Base-by-base conservation (phyloP, 768 basidiomycete species). In the Gelatoporia subvermispora region DNA sequence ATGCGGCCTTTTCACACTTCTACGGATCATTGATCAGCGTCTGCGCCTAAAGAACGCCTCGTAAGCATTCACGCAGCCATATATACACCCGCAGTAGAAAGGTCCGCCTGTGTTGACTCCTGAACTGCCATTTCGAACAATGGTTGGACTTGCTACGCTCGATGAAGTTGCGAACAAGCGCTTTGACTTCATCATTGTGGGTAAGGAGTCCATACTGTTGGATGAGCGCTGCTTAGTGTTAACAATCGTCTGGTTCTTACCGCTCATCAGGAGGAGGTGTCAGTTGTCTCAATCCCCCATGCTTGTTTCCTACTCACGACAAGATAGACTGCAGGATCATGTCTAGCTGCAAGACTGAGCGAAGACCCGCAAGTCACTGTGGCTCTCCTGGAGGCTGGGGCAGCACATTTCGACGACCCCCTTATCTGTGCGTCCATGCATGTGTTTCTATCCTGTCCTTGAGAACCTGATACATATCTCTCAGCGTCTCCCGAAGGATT, bases 271-370 rank as follows among this genome's bases (percentile, higher is more conserved):
- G 49, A 22, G 50, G 42, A 23, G 42, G 41, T 16, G 45, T 47
- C 24, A 20, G 44, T 23, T 35, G n/a, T 4, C 25, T 4, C 40
- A 2, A 15, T 40, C n/a, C 21, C 15, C 21, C n/a, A n/a, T 17
- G n/a, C 3, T 3, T 25, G 37, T 8, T 23, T 8, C 4, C 9
- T 2, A 10, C 21, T 20, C 17, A 10, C 16, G 7, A 7, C 39
- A 11, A 18, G n/a, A n/a, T 36, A 60, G 56, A 50, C 56, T 4
- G 70, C 70, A 2, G 73, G 74, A 8, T 51, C 70, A n/a, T 66
- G 66, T 4, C 58, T 74, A 18, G 73, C 73, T 9, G 60, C 61
- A 4, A 56, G 73, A 17, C 57, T 76, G 36, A 55, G 60, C 8
- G 68, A 70, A 46, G 65, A 73, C 49, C 49, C 61, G 1, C 45